phyloP scores from a whole-genome alignment of 768 basidiomycete genomes.

The Amanita molliuscula region DNA sequence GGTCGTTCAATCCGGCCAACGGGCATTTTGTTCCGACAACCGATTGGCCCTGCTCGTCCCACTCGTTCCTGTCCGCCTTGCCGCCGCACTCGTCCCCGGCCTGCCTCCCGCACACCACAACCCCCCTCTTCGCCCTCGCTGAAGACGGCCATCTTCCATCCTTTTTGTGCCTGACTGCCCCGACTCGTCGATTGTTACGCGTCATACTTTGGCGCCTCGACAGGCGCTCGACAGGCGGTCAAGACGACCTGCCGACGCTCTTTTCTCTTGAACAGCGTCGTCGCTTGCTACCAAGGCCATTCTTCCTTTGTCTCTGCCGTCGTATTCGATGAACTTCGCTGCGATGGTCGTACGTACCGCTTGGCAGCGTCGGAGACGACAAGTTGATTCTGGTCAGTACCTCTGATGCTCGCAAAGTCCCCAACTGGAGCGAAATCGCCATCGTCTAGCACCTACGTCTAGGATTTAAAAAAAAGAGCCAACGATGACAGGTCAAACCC shows the following conservation, averaged over 20 bases:
- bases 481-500: conserved; percentile 54
- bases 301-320: conserved; percentile 87
- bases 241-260: conserved; percentile 93
- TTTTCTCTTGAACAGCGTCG: conserved; percentile 94
- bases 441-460: conserved; percentile 32
- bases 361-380: conserved; percentile 97
- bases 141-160: conserved; percentile 82
- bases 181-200: conserved; percentile 88
- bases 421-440: conserved; percentile 83
- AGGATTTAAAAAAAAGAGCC: neutral
- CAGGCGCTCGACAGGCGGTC: conserved; percentile 86
- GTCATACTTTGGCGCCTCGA: conserved; percentile 90
- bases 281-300: conserved; percentile 96
- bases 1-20: conserved; percentile 23
- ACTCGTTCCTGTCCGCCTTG: conserved; percentile 48
- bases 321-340: conserved; percentile 82
- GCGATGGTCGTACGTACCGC: conserved; percentile 84
- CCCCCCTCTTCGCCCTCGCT: conserved; percentile 51
- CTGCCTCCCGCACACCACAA: conserved; percentile 55
- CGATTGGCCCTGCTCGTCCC: too few species aligned
- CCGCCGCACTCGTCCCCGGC: conserved; percentile 59
- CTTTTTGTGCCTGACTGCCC: neutral
- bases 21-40: conserved; percentile 13
- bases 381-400: conserved; percentile 74
- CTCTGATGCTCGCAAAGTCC: conserved; percentile 17